Conservation (phyloP, 768 basidiomycete genomes). For the Mycena venus region DNA sequence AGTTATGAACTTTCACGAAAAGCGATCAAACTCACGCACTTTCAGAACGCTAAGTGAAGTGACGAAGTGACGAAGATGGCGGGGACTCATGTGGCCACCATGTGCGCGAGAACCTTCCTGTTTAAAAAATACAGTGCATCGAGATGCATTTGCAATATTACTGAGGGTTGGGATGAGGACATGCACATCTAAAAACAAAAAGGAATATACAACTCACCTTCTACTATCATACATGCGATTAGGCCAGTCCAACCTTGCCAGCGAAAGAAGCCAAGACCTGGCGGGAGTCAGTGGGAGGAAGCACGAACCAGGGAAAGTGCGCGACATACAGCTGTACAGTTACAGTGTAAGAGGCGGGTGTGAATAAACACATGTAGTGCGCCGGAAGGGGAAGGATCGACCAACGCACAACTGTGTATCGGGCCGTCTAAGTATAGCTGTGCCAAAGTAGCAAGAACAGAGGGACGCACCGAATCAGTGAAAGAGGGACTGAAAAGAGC, state of each 20-base stretch:
- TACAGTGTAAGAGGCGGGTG: conserved; percentile 18
- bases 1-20: too few relatives aligned
- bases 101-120: conserved; percentile 62
- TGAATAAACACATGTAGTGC: conserved; percentile 4
- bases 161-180: conserved; percentile 42
- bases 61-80: conserved; percentile 54
- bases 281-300: neutral
- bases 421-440: neutral
- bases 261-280: conserved; percentile 61
- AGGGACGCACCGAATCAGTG: conserved; percentile 53
- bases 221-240: conserved; percentile 64
- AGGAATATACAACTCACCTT: conserved; percentile 60
- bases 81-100: too few relatives aligned
- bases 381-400: neutral
- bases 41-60: too few relatives aligned
- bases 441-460: neutral
- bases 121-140: conserved; percentile 71
- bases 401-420: conserved; percentile 21
- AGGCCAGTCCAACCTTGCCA: conserved; percentile 78
- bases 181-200: too few relatives aligned
- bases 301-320: conserved; percentile 1
- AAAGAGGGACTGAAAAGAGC: conserved; percentile 58
- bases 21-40: too few relatives aligned
- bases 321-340: conserved; percentile 49
- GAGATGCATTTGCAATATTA: conserved; percentile 71